A percentile compares a stretch with the other conserved stretches of the same genome.
phyloP scores from a whole-genome alignment of 805 yeast species.

The Cyberlindnera euphorbiae region DNA sequence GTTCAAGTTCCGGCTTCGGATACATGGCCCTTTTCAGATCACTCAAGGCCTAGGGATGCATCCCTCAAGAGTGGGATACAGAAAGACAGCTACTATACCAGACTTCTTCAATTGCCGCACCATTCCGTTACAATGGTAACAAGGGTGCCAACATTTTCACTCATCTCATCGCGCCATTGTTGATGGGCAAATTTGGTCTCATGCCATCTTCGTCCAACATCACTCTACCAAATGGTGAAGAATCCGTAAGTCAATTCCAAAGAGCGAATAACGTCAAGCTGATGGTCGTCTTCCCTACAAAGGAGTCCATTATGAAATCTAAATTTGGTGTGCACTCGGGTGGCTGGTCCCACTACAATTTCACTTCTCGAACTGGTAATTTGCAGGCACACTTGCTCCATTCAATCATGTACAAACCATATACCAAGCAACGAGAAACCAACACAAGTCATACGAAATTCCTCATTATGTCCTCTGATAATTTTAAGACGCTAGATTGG shows the following conservation, averaged over 20 bases:
- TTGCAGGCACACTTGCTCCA: slow-evolving; percentile 39
- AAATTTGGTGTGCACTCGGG: slow-evolving; percentile 46
- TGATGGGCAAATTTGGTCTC: slow-evolving; percentile 10
- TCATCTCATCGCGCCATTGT: slow-evolving; percentile 22
- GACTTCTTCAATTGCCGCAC: slow-evolving; percentile 28
- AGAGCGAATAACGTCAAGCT: slow-evolving; percentile 28
- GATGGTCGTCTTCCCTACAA: slow-evolving; percentile 41
- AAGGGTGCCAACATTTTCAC: slow-evolving; percentile 21
- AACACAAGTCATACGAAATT: slow-evolving; percentile 68
- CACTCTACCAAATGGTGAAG: slow-evolving; percentile 14
- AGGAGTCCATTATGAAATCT: slow-evolving; percentile 34
- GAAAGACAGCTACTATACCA: slow-evolving; percentile 29
- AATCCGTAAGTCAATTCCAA: slow-evolving; percentile 23
- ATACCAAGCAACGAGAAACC: slow-evolving; percentile 21
- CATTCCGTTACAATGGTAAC: slow-evolving; percentile 7
- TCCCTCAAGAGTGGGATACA: slow-evolving; percentile 6
- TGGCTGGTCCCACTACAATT: slow-evolving; percentile 43
- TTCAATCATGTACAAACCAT: slow-evolving; percentile 32
- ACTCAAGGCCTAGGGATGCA: slow-evolving; percentile 13
- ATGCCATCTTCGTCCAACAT: slow-evolving; percentile 1
- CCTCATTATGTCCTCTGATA: slow-evolving; percentile 49
- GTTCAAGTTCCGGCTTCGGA: slow-evolving; percentile 37
- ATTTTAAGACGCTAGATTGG: slow-evolving; percentile 56
- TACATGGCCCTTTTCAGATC: slow-evolving; percentile 21
- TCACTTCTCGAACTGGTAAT: slow-evolving; percentile 20